Percentiles rank a stretch among this genome's conserved stretches.
Conservation (phyloP, 2,329 filamentous ascomycete species). For the Aspergillus uvarum region DNA sequence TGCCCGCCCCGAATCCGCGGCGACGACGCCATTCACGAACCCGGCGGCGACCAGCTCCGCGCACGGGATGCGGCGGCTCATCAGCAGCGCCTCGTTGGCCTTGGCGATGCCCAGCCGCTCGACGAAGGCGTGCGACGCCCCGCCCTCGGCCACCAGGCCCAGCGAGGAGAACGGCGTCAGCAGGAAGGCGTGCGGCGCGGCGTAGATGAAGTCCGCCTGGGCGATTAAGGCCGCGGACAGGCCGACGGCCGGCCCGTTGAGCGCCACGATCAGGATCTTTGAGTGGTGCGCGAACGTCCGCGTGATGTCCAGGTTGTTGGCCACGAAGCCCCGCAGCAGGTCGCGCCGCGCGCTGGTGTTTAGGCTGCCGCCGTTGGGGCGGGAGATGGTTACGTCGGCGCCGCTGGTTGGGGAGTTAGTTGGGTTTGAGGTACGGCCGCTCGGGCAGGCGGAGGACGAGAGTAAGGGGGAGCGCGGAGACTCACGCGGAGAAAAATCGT, state of each 20-base stretch:
- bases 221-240: conserved; percentile 80
- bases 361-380: conserved; percentile 42
- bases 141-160: conserved; percentile 87
- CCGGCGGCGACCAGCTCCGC: conserved; percentile 73
- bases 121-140: conserved; percentile 74
- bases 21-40: conserved; percentile 83
- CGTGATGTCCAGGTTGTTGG: conserved; percentile 85
- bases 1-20: conserved; percentile 52
- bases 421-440: no score
- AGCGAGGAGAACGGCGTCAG: conserved; percentile 89
- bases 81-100: conserved; percentile 90
- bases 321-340: conserved; percentile 70
- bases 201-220: conserved; percentile 91
- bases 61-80: conserved; percentile 74
- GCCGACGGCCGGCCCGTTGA: conserved; percentile 90
- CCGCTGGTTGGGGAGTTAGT: conserved; percentile 54
- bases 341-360: conserved; percentile 51
- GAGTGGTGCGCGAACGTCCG: conserved; percentile 90
- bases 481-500: conserved; percentile 80
- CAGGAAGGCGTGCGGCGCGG: conserved; percentile 74
- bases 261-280: conserved; percentile 85
- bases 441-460: no score
- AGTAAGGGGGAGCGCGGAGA: background rate
- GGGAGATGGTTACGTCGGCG: conserved; percentile 68
- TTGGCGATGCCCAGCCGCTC: conserved; percentile 74